A percentile compares a stretch with the other conserved stretches of the same genome.
phyloP scores from a whole-genome alignment of 2,329 filamentous ascomycete genomes.

The Sporothrix protearum region DNA sequence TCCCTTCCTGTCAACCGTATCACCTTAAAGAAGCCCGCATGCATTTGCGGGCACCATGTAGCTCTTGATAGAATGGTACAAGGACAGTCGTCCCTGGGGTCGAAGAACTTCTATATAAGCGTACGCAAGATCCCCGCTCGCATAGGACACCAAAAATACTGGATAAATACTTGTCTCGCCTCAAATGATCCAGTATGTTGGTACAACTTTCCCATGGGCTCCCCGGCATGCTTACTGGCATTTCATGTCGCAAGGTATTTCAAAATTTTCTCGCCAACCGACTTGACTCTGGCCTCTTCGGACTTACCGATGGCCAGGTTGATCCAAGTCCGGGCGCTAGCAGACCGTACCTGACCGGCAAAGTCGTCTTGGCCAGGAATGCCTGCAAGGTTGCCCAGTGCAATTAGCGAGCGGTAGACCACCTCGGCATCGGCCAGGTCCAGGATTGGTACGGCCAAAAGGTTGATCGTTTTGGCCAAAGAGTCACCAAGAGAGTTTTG shows the following conservation, averaged over 20 bases:
- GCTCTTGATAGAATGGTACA: background rate
- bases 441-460: slow-evolving; percentile 60
- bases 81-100: no score
- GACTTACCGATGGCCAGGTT: slow-evolving; percentile 42
- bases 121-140: no score
- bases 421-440: slow-evolving; percentile 75
- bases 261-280: slow-evolving; percentile 21
- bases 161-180: no score
- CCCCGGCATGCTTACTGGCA: background rate
- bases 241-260: slow-evolving; percentile 11
- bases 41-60: background rate
- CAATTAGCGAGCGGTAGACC: slow-evolving; percentile 76
- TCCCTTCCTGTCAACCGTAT: no score
- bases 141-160: no score
- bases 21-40: no score
- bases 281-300: slow-evolving; percentile 47
- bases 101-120: no score
- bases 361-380: slow-evolving; percentile 44
- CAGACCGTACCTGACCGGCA: slow-evolving; percentile 5
- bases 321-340: slow-evolving; percentile 39
- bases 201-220: background rate
- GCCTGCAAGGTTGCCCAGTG: slow-evolving; percentile 67
- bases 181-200: background rate
- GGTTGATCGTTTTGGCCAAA: slow-evolving; percentile 45
- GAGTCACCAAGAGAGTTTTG: slow-evolving; percentile 41